These are phyloP conservation scores for Ganoderma multipileum DNA, from an alignment of 1,284 basidiomycete genomes.

Conservation along the genomic window DNA sequence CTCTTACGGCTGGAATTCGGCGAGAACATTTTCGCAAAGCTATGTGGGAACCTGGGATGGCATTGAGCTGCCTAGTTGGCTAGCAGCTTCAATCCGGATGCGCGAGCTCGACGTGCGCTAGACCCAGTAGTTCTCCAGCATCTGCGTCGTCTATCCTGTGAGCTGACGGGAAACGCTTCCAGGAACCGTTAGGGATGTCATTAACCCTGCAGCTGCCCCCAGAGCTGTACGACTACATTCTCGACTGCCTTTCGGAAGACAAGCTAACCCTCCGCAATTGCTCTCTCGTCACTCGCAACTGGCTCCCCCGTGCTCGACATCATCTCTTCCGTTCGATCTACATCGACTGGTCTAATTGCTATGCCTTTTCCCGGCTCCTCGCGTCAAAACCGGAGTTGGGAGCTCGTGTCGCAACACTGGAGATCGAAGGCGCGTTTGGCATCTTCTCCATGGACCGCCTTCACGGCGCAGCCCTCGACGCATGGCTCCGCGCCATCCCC, in stretches of 20 bases:
- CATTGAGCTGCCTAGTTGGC: neutral
- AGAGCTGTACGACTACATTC: constrained; percentile 24
- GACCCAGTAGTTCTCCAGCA: neutral
- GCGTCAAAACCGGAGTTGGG: constrained; percentile 16
- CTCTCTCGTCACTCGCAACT: constrained; percentile 20
- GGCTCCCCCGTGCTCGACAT: constrained; percentile 24
- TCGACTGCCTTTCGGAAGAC: constrained; percentile 23
- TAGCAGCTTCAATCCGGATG: neutral
- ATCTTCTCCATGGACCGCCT: constrained; percentile 32
- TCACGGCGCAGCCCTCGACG: constrained; percentile 29
- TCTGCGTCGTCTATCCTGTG: neutral
- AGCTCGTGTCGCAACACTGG: constrained; percentile 20
- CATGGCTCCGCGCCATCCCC: constrained; percentile 28
- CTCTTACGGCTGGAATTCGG: neutral
- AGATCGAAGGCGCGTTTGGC: constrained; percentile 31
- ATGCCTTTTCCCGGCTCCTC: constrained; percentile 26
- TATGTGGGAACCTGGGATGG: neutral
- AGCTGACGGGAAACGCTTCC: neutral
- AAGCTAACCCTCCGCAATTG: constrained; percentile 20
- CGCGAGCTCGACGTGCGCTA: neutral
- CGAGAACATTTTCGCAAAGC: neutral
- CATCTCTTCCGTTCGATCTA: constrained; percentile 28
- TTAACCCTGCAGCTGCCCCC: constrained; percentile 13
- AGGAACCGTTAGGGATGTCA: neutral
- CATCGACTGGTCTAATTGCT: constrained; percentile 31